Percentiles rank a stretch among this genome's conserved stretches.
phyloP scores from a whole-genome alignment of 257 asterid species.

The Nicotiana noctiflora region DNA sequence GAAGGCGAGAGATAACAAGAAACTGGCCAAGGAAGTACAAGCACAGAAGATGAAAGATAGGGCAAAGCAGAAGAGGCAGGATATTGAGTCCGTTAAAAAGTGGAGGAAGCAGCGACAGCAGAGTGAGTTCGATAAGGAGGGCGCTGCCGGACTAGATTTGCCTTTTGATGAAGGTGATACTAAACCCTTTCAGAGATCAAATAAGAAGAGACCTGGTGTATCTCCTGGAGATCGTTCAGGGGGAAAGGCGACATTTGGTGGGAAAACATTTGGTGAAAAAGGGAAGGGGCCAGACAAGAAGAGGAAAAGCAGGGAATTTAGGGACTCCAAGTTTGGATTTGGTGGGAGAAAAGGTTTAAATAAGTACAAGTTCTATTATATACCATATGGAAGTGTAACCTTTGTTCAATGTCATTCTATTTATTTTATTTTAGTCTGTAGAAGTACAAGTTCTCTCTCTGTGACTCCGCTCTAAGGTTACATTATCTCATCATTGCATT shows the following conservation, averaged over 20 bases:
- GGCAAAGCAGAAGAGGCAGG: slow-evolving; percentile 83
- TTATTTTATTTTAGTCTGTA: too few species aligned
- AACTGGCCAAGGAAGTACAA: slow-evolving; percentile 78
- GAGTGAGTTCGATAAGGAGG: slow-evolving; percentile 53
- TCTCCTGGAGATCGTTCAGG: slow-evolving; percentile 87
- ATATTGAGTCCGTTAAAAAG: slow-evolving; percentile 80
- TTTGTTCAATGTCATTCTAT: neutral
- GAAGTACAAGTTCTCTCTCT: too few species aligned
- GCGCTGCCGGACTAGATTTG: slow-evolving; percentile 40
- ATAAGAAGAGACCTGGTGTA: slow-evolving; percentile 66
- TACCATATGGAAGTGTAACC: neutral
- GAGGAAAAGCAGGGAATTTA: slow-evolving; percentile 45
- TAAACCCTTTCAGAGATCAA: slow-evolving; percentile 39
- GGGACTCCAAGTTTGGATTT: slow-evolving; percentile 66
- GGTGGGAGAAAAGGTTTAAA: slow-evolving; percentile 88
- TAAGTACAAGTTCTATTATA: neutral
- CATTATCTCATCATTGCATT: too few species aligned
- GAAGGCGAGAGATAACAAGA: slow-evolving; percentile 82
- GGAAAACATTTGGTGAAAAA: slow-evolving; percentile 49
- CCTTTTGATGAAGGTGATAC: slow-evolving; percentile 63
- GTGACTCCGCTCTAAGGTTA: too few species aligned
- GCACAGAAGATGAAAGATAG: slow-evolving; percentile 68
- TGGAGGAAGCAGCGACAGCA: slow-evolving; percentile 93
- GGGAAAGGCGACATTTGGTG: slow-evolving; percentile 41
- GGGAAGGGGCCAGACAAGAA: slow-evolving; percentile 44